Conservation (phyloP, 495 filamentous ascomycete species). For the Poronia punctata region DNA sequence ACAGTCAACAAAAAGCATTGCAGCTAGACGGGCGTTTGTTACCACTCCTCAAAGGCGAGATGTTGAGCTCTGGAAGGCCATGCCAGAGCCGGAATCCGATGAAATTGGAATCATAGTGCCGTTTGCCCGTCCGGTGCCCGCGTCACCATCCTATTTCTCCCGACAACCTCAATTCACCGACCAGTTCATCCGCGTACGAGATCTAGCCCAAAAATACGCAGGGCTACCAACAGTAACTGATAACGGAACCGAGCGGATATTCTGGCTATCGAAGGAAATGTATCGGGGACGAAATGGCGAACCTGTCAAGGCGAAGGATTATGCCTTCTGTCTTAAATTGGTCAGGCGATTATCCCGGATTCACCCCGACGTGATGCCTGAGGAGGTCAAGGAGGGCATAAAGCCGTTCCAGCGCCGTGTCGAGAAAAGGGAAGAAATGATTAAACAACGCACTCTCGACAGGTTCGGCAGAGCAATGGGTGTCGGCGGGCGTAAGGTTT, state of each 20-base stretch:
- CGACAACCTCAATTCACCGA: constrained; percentile 80
- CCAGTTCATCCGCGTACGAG: constrained; percentile 63
- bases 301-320: constrained; percentile 69
- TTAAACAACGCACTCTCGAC: no score
- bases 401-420: constrained; percentile 64
- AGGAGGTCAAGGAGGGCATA: constrained; percentile 57
- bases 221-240: constrained; percentile 60
- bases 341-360: constrained; percentile 80
- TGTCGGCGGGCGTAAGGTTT: constrained; percentile 77
- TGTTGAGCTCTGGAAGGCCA: constrained; percentile 13
- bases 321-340: constrained; percentile 63
- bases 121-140: constrained; percentile 66
- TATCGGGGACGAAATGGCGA: constrained; percentile 72
- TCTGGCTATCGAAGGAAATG: constrained; percentile 75
- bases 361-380: constrained; percentile 68
- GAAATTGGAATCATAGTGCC: constrained; percentile 28
- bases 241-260: constrained; percentile 62
- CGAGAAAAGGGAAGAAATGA: no score
- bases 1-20: constrained; percentile 5
- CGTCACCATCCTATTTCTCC: constrained; percentile 90
- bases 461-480: constrained; percentile 67
- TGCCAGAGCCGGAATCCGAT: background rate
- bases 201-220: constrained; percentile 61
- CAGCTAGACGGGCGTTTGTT: constrained; percentile 10
- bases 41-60: constrained; percentile 9